A percentile compares a stretch with the other conserved stretches of the same genome.
Evolutionary conservation across 768 basidiomycete genomes (phyloP).

Genomic region (Mycena alexandri): DNA sequence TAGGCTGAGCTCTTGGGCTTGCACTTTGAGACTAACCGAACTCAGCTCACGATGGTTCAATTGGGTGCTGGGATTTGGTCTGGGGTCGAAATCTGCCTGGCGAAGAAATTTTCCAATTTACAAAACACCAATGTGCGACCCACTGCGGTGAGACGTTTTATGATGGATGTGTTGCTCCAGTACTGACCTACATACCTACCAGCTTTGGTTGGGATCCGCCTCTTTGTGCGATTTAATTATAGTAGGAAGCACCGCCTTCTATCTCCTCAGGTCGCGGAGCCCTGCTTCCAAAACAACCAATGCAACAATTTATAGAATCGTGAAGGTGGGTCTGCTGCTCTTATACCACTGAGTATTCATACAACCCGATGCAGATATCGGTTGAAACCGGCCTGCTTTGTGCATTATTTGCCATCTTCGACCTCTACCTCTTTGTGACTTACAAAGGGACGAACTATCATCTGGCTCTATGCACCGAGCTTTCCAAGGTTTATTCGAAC

Average conservation of each 20-base stretch:
- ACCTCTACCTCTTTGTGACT: slow-evolving; percentile 32
- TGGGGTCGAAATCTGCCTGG: slow-evolving; percentile 6
- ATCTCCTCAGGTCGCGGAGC: background rate
- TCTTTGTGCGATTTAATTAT: slow-evolving; percentile 24
- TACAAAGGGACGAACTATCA: slow-evolving; percentile 24
- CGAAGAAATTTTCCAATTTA: slow-evolving; percentile 11
- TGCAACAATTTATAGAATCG: background rate
- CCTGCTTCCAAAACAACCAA: slow-evolving; percentile 12
- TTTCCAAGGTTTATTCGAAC: slow-evolving; percentile 31
- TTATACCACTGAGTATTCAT: background rate
- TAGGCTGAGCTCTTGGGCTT: background rate
- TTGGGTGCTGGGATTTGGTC: slow-evolving; percentile 16
- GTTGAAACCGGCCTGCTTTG: slow-evolving; percentile 35
- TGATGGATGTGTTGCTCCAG: background rate
- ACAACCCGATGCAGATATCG: slow-evolving; percentile 5
- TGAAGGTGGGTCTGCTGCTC: background rate
- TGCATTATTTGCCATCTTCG: slow-evolving; percentile 28
- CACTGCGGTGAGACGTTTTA: slow-evolving; percentile 1
- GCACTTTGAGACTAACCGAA: background rate
- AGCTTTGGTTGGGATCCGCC: slow-evolving; percentile 26
- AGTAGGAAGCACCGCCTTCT: slow-evolving; percentile 13
- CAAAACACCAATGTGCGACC: background rate
- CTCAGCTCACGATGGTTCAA: slow-evolving; percentile 2
- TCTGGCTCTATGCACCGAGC: slow-evolving; percentile 14
- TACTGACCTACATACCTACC: background rate